Evolutionary conservation across 2,329 filamentous ascomycete species (phyloP).

Genomic region (Fusarium sp.): DNA sequence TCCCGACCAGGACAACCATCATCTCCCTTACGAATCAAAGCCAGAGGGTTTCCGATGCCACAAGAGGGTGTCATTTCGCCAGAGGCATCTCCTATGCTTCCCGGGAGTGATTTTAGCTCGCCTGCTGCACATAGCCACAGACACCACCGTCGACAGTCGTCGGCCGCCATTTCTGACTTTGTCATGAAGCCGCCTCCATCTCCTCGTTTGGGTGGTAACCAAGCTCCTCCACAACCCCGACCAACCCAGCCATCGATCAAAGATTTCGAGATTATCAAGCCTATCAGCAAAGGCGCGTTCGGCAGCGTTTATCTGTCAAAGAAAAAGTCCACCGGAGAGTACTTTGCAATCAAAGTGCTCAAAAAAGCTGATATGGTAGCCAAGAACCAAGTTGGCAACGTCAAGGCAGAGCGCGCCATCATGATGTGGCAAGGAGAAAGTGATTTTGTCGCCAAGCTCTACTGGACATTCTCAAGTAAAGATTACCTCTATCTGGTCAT

Average conservation of each 20-base stretch:
- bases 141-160: conserved; percentile 91
- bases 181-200: conserved; percentile 79
- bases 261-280: conserved; percentile 99
- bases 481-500: conserved; percentile 98
- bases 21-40: conserved; percentile 89
- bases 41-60: conserved; percentile 70
- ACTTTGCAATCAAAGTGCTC: conserved; percentile 97
- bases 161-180: conserved; percentile 81
- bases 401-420: conserved; percentile 97
- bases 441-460: conserved; percentile 98
- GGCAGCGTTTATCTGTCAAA: conserved; percentile 98
- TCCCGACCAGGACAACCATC: conserved; percentile 82
- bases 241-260: conserved; percentile 96
- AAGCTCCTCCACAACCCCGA: conserved; percentile 83
- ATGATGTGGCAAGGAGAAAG: conserved; percentile 99
- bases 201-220: conserved; percentile 81
- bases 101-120: conserved; percentile 83
- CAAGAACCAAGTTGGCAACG: conserved; percentile 99
- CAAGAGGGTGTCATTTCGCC: conserved; percentile 82
- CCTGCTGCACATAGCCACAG: conserved; percentile 70
- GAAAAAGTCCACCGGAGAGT: conserved; percentile 98
- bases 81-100: conserved; percentile 88
- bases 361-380: conserved; percentile 99
- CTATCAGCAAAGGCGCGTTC: conserved; percentile 98
- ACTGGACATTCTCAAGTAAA: conserved; percentile 99